Base-by-base conservation (phyloP, 2,329 filamentous ascomycete species). In the Cercospora citrullina region DNA sequence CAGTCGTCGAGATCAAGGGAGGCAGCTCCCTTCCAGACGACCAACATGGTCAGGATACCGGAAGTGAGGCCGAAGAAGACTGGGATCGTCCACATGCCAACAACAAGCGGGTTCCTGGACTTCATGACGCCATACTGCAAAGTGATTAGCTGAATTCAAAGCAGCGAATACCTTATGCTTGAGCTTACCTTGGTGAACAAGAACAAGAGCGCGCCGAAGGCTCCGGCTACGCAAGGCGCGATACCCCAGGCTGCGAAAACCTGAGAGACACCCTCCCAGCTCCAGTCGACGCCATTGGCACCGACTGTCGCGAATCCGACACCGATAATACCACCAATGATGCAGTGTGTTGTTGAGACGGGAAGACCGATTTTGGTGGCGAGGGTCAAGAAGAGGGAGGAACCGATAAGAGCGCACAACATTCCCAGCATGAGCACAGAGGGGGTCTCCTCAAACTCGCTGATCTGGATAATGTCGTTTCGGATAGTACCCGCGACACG, bases 221-320 rank as follows among this genome's bases (percentile, higher is more conserved):
- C 80, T 51, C 74, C 80, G 2, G 83, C 80, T 69, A 85, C 79
- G 60, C 83, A 42, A 8, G 83, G 83, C 2, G 81, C 80, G 68
- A 85, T 83, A 0, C 68, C 81, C 63, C 75, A 80, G 0, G 82
- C 79, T 10, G 87, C 82, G 72, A 89, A 87, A n/a, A 90, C 87
- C 71, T 87, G 85, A 14, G 86, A 83, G 5, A 89, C 86, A 73
- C 86, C 84, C 4, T 83, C 80, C 78, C 80, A 83, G 62, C 83
- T 83, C 87, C 88, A 90, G 62, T 84, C 82, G 57, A 89, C 80
- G 69, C 84, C 84, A 1, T 78, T 67, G 3, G 80, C 77, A 5
- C 87, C 87, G 23, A 88, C 84, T 18, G 86, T 83, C 23, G 81
- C 81, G 60, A 83, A 79, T 31, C 81, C 81, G 59, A 81, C 61